Conservation (phyloP, 108 stramenopile genomes). For the Nitzschia sp. region DNA sequence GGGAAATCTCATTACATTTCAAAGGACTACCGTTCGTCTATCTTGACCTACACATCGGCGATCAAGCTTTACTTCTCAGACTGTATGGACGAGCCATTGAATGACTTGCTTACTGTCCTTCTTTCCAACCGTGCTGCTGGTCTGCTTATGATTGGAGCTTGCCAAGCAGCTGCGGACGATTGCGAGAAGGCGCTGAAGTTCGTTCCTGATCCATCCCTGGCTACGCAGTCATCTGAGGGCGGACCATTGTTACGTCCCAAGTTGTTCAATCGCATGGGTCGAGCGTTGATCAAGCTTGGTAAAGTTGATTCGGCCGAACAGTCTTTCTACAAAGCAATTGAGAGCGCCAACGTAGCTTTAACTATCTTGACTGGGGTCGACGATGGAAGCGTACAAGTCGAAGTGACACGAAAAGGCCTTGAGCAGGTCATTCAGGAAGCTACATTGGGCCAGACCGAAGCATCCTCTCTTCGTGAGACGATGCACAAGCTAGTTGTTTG, state of each 20-base stretch:
- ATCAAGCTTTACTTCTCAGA: conserved; percentile 42
- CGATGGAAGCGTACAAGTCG: neutral
- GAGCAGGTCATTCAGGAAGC: conserved; percentile 45
- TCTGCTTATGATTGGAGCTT: conserved; percentile 77
- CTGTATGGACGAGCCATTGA: conserved; percentile 14
- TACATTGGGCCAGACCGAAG: conserved; percentile 57
- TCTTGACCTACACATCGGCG: conserved; percentile 59
- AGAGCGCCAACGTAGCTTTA: conserved; percentile 17
- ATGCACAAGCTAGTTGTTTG: conserved; percentile 27
- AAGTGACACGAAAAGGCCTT: conserved; percentile 41
- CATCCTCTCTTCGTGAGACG: conserved; percentile 43
- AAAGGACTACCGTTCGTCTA: conserved; percentile 55
- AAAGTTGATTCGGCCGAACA: conserved; percentile 55
- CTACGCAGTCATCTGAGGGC: conserved; percentile 17
- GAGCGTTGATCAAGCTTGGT: conserved; percentile 65
- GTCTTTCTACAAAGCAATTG: conserved; percentile 52
- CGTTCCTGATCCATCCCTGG: conserved; percentile 21
- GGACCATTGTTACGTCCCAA: conserved; percentile 42
- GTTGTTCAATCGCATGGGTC: conserved; percentile 63
- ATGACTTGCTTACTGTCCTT: conserved; percentile 58
- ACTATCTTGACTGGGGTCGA: neutral
- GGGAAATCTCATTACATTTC: conserved; percentile 55
- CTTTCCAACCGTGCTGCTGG: conserved; percentile 83
- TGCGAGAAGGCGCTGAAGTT: conserved; percentile 56
- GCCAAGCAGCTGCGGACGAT: conserved; percentile 59